Evolutionary conservation across 2,329 filamentous ascomycete genomes (phyloP), one percentile per base, ranked within the genome.

Genomic region (Emergomyces africanus): DNA sequence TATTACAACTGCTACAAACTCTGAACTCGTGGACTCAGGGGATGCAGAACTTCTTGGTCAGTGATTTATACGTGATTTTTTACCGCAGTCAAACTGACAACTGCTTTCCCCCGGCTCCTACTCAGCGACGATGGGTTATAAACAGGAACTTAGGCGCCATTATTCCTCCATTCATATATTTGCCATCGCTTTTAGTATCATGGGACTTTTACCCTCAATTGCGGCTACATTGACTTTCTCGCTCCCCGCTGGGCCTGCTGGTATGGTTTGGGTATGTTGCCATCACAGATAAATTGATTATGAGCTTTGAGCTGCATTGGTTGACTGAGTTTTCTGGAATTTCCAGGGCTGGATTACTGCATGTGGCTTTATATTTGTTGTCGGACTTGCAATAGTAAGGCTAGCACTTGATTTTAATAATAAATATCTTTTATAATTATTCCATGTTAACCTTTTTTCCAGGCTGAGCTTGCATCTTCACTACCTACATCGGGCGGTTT

Each of bases 151-250:
- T 39, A 77, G 79, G 50, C 76, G 83, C 20, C 83, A 83, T 64
- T 85, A 85, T 66, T 80, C 79, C 3, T 82, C 81, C 61, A 71
- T 83, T n/a, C 81, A 85, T 66, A 77, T 85, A 20, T 84, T 85
- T 64, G 82, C 80, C 33, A 79, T 82, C 60, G 79, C 79, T 2
- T 82, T 82, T 61, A 78, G 76, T 65, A 81, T 85, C 63, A 84
- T 85, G 81, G 81, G 82, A 1, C 67, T 85, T 6, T 70, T 84
- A 1, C 81, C 82, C 0, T 84, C 81, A 3, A 84, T 84, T 61
- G 81, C 82, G 5, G 80, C 79, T 33, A 84, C 82, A 0, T 69
- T 84, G 12, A 67, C 80, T 0, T 84, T 83, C 64, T 83, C 80
- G 3, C 74, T 85, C 46, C 81, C 82, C 1, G 78, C 81, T 5